Conservation (phyloP, 768 basidiomycete genomes). For the Mycena capillaripes region DNA sequence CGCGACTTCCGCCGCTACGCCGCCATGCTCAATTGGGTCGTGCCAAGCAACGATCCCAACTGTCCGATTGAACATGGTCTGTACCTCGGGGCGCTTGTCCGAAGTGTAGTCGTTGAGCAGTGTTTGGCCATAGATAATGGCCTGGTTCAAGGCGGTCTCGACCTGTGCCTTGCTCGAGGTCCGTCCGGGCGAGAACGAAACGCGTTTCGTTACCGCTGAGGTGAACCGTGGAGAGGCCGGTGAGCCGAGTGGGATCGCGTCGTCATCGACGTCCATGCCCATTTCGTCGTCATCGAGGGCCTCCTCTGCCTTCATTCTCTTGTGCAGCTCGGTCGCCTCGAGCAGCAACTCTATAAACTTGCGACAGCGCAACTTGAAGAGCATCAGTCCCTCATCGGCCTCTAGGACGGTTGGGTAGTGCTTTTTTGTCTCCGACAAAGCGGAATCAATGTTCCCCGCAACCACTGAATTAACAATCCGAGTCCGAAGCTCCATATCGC, state of each 20-base stretch:
- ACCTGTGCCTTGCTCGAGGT: conserved; percentile 52
- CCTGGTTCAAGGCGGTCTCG: conserved; percentile 71
- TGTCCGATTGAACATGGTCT: conserved; percentile 77
- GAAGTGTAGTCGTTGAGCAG: conserved; percentile 78
- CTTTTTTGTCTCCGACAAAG: conserved; percentile 66
- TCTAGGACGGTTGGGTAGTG: conserved; percentile 77
- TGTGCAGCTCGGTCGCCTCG: conserved; percentile 78
- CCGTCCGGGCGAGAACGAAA: conserved; percentile 40
- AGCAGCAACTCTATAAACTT: conserved; percentile 89
- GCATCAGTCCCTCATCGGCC: conserved; percentile 76
- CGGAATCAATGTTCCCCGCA: conserved; percentile 78
- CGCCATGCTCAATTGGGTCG: conserved; percentile 77
- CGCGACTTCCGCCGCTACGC: conserved; percentile 75
- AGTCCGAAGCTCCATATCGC: conserved; percentile 78
- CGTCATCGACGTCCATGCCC: conserved; percentile 76
- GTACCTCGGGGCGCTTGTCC: conserved; percentile 74
- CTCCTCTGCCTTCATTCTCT: conserved; percentile 63
- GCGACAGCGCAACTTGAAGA: conserved; percentile 87
- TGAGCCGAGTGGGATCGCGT: conserved; percentile 40
- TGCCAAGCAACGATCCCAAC: conserved; percentile 87
- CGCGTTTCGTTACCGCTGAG: conserved; percentile 32
- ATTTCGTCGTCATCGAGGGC: conserved; percentile 58
- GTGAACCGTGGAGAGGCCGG: conserved; percentile 31
- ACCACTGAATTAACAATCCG: conserved; percentile 78
- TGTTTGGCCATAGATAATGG: conserved; percentile 81